Evolutionary conservation across 139 green algal species (phyloP), one percentile per base, ranked within the genome.

Genomic region (Coelastrella sp.): DNA sequence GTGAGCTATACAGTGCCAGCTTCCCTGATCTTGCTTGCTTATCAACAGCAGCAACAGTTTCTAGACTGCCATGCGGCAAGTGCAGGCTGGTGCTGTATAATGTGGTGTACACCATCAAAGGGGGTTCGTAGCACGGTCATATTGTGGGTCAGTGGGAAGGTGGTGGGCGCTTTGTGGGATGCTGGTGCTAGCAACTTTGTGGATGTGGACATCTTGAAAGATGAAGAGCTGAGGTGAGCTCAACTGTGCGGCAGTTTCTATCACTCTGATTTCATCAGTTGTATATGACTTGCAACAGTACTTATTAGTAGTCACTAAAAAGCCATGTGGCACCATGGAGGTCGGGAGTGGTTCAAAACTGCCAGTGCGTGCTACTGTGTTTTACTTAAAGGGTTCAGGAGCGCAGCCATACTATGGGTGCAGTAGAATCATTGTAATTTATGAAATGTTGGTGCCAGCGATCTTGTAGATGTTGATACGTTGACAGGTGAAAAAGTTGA

Each of bases 141-240:
- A 95, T 23, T 99, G 98, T 91, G 98, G 98, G 7, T 99, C 94
- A 97, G 93, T 78, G 56, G 90, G 3, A 92, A 95, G 23, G 97
- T 98, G 54, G 95, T 98, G 75, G 92, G 95, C 20, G 94, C 95
- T 17, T 90, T 99, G 61, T 47, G 89, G 60, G 66, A 59, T 6
- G 87, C 54, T 5, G 92, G 94, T 3, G 54, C 58, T 8, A 57
- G 17, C 47, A 16, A 57, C 32, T 93, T 95, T 76, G 78, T 91
- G 13, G 83, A 81, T 86, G 92, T 95, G 83, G 97, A 98, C 92
- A 98, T 98, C 83, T 91, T 98, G 14, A 14, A 65, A 11, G 95
- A 98, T 66, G 94, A 98, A 61, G 93, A 92, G 1, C 32, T 47
- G 32, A 47, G 32, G 32, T 47, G 32, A 47, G 32, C 32, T 47